A percentile compares a stretch with the other conserved stretches of the same genome.
phyloP scores from a whole-genome alignment of 345 rosid species.

The Salix suchowensis region DNA sequence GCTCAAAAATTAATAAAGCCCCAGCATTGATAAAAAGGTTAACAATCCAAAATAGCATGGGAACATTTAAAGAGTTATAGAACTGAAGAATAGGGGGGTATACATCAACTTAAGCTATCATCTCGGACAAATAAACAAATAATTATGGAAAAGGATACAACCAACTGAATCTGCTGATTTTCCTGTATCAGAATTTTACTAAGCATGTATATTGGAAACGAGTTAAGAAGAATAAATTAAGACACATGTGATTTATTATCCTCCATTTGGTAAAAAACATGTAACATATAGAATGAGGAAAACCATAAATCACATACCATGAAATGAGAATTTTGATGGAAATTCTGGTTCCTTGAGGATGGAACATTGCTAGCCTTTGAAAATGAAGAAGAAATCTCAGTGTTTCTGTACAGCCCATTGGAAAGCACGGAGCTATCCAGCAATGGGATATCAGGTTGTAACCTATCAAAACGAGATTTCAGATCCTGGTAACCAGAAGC shows the following conservation, averaged over 20 bases:
- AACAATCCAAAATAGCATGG: not conserved
- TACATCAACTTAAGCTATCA: not conserved
- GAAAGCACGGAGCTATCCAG: not conserved
- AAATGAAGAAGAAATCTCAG: conserved; percentile 43
- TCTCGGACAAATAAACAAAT: not conserved
- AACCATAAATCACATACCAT: conserved; percentile 32
- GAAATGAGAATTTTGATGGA: conserved; percentile 53
- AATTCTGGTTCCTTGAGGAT: conserved; percentile 58
- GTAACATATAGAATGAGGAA: not conserved
- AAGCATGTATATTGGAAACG: too few relatives aligned
- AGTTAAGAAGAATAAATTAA: not conserved
- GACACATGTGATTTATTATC: not conserved
- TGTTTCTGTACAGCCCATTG: conserved; percentile 45
- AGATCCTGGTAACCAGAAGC: conserved; percentile 66
- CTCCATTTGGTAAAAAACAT: not conserved
- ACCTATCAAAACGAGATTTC: conserved; percentile 46
- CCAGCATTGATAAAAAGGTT: not conserved
- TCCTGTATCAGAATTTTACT: not conserved
- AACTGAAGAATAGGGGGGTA: not conserved
- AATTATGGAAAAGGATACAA: not conserved
- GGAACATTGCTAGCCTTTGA: conserved; percentile 46
- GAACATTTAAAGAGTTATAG: not conserved
- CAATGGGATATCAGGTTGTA: not conserved
- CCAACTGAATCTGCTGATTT: not conserved
- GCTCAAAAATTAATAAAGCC: not conserved